These are phyloP conservation scores for Furcasterigmium sp. DNA, from an alignment of 2,329 filamentous ascomycete genomes.

Conservation along the genomic window DNA sequence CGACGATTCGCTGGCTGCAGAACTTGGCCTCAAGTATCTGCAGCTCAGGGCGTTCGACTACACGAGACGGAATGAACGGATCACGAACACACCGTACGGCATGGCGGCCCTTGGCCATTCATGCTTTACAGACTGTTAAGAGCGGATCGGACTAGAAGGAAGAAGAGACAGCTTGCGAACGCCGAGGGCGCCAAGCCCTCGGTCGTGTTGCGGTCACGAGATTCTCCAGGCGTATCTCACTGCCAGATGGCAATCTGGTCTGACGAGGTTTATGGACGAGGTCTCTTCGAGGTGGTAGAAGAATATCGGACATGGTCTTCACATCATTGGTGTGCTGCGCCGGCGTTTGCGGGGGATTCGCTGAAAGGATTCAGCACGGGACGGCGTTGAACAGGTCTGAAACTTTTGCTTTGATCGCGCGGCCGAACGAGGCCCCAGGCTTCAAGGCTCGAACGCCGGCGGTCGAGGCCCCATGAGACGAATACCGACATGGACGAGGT, in stretches of 20 bases:
- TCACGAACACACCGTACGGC: not conserved
- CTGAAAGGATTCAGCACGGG: too few relatives aligned
- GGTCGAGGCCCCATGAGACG: not conserved
- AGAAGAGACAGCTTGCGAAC: not conserved
- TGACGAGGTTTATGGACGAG: not conserved
- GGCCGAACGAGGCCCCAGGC: not conserved
- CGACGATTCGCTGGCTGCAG: too few relatives aligned
- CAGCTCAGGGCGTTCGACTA: not conserved
- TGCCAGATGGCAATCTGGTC: slow-evolving; percentile 1
- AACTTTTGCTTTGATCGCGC: not conserved
- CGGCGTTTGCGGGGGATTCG: slow-evolving; percentile 2
- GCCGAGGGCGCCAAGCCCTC: slow-evolving; percentile 1
- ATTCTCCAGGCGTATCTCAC: not conserved
- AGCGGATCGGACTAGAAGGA: not conserved
- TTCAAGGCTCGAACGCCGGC: not conserved
- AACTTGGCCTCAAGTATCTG: not conserved
- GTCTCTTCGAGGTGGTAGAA: not conserved
- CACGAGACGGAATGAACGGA: too few relatives aligned
- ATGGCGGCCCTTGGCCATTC: slow-evolving; percentile 6
- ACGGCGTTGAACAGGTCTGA: not conserved
- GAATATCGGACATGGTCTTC: not conserved
- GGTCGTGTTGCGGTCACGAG: not conserved
- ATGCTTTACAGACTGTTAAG: too few relatives aligned
- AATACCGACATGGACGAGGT: not conserved
- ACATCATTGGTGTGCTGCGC: not conserved